These are phyloP conservation scores for Arabidopsis thaliana DNA, from an alignment of 345 rosid genomes.

Conservation along the genomic window TAIR10.1 NC_003076.8:4950001-4950500, in stretches of 20 bases:
- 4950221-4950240: neutral
- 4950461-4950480: slow-evolving; percentile 41
- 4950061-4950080: slow-evolving; percentile 60
- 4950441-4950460: slow-evolving; percentile 37
- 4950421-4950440: slow-evolving; percentile 48
- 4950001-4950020: slow-evolving; percentile 60
- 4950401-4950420: slow-evolving; percentile 39
- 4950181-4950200: slow-evolving; percentile 52
- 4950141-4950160: slow-evolving; percentile 44
- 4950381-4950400: no score
- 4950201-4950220: slow-evolving; percentile 23
- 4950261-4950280: neutral
- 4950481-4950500: slow-evolving; percentile 67
- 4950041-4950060: slow-evolving; percentile 55
- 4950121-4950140: slow-evolving; percentile 40
- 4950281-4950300: slow-evolving; percentile 1
- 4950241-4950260: slow-evolving; percentile 1
- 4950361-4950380: no score
- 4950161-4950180: slow-evolving; percentile 58
- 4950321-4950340: no score
- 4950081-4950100: slow-evolving; percentile 58
- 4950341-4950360: no score
- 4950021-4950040: slow-evolving; percentile 69
- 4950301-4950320: neutral
- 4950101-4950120: slow-evolving; percentile 45